Base-by-base conservation (phyloP, 176 grass and related monocot species). In the Eragrostis nindensis region DNA sequence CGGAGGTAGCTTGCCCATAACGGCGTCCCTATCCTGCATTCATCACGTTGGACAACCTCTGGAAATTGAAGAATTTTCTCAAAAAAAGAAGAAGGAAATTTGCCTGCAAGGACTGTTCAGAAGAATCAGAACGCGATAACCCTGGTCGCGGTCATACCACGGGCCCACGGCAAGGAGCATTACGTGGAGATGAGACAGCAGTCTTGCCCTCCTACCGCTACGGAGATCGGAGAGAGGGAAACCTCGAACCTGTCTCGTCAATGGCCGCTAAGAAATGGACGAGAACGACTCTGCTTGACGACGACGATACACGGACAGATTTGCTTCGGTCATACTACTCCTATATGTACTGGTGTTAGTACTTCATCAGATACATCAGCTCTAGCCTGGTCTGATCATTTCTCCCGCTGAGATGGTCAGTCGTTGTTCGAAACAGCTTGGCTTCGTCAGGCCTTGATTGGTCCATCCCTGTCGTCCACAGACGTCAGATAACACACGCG, bases 381-480 rank as follows among this genome's bases (percentile, higher is more conserved):
- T 55, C 16, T 21, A 18, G 52, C 52, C 52, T 1, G 5, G 21
- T n/a, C 18, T 5, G 5, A 21, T n/a, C 18, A 55, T 55, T 55
- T n/a, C 18, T 55, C 1, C 1, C 6, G 52, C 18, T 55, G 18
- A 55, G 52, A 26, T 16, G 25, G 30, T 16, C 0, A 0, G 13
- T 42, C 50, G 19, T 26, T 57, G 72, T 42, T 5, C 26, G 24
- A 17, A 29, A 32, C 47, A 36, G 26, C 48, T 53, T 9, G 26
- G 26, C 70, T 11, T 29, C 25, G 25, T 62, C 25, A 62, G 7
- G 60, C 27, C 59, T 39, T 2, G 16, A 66, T 39, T 10, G 62
- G 62, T 66, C 17, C 27, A 39, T 62, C 60, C 60, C 25, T 71
- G 25, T 53, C 47, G 45, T 71, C 69, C 69, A 16, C 45, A 50